Evolutionary conservation across 176 grass and related monocot species (phyloP).

Genomic region (Triticum monococcum): DNA sequence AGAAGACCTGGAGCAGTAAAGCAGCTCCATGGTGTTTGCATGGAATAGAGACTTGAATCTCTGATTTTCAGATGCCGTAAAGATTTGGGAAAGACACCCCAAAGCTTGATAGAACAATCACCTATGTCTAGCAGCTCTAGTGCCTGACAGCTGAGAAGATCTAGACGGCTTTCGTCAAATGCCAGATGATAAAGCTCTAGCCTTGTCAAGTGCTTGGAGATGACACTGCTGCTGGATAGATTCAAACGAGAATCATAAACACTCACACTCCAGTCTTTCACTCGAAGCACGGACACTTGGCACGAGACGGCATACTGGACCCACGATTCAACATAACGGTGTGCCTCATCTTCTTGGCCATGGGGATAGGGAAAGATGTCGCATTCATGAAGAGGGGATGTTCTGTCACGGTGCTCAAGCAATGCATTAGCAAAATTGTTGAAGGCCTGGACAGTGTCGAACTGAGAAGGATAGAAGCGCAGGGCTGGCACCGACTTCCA

Average conservation of each 20-base stretch:
- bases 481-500: background rate
- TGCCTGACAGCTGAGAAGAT: background rate
- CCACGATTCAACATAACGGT: too few species aligned
- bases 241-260: too few species aligned
- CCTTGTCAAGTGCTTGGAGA: background rate
- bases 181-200: background rate
- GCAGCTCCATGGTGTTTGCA: background rate
- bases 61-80: background rate
- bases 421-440: too few species aligned
- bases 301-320: too few species aligned
- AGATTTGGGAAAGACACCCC: background rate
- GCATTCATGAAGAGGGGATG: too few species aligned
- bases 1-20: background rate
- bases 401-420: too few species aligned
- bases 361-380: too few species aligned
- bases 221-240: too few species aligned
- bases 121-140: background rate
- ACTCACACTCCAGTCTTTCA: too few species aligned
- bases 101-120: background rate
- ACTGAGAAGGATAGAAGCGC: background rate
- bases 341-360: too few species aligned
- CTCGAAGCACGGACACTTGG: too few species aligned
- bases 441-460: background rate
- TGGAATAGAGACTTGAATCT: background rate
- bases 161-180: background rate